Evolutionary conservation across 2,329 filamentous ascomycete species (phyloP), one percentile per base, ranked within the genome.

Genomic region (Anthostomella pinea): DNA sequence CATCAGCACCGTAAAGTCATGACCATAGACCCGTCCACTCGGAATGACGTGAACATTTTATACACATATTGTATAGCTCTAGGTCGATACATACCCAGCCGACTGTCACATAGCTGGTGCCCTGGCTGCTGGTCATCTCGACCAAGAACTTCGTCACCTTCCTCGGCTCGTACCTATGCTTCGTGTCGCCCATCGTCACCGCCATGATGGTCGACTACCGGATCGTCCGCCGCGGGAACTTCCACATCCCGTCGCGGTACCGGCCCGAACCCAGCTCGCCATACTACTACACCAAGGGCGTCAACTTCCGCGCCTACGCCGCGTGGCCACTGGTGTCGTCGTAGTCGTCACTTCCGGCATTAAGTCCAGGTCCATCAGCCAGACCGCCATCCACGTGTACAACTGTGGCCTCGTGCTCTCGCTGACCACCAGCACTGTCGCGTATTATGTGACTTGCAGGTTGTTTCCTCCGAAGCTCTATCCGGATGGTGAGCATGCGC

Each of bases 61-160:
- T n/a, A n/a, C n/a, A n/a, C n/a, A n/a, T n/a, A n/a, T n/a, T n/a
- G n/a, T n/a, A n/a, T n/a, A n/a, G n/a, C n/a, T n/a, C n/a, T n/a
- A n/a, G n/a, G n/a, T n/a, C n/a, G n/a, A n/a, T n/a, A n/a, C n/a
- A n/a, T n/a, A n/a, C n/a, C n/a, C n/a, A n/a, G n/a, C n/a, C n/a
- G n/a, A n/a, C n/a, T n/a, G n/a, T n/a, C n/a, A n/a, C n/a, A n/a
- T n/a, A n/a, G n/a, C n/a, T 66, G 5, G 57, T 65, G 9, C 67
- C 67, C 1, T 70, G 67, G 67, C 57, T 66, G 25, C 56, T 72
- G 3, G 56, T 70, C 30, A 56, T 58, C 17, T 63, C 54, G 2
- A 67, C 67, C 1, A 43, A 53, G 9, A 57, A 56, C 8, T 68
- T 70, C 42, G 46, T 68, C 2, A 68, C 63, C 5, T 70, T 70